Evolutionary conservation across 331 rosid species (phyloP), one percentile per base, ranked within the genome.

Genomic region (Rhamnella rubrinervis): DNA sequence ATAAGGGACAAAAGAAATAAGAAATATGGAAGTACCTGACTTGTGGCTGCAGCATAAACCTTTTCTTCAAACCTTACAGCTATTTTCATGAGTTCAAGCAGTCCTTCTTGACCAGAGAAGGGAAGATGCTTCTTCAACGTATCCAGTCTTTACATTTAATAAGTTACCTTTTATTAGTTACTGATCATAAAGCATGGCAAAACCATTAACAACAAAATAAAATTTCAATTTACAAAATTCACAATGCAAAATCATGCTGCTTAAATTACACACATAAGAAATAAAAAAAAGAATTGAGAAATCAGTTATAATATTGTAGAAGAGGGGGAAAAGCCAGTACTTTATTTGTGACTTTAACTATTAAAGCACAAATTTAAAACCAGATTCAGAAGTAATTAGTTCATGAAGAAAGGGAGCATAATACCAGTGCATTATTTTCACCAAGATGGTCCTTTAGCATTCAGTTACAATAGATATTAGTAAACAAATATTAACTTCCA

Each of bases 61-160:
- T 89, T 87, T 51, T 89, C 92, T 78, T 87, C 97, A 75, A 89
- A 89, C 81, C 87, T 89, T 75, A 78, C 82, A 62, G 92, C 92
- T 57, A 89, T 77, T 77, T 81, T 81, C 65, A 15, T 70, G 49
- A 92, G 90, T 72, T 81, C 86, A 59, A 2, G 72, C 62, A 87
- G 59, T 64, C 92, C 92, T 14, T 82, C 95, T 21, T 73, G 74
- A 55, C 89, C 90, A 51, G 85, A 68, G 78, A 80, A 68, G 6
- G 89, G 90, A 63, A 89, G 70, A 70, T 87, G 89, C 81, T 75
- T 85, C 82, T 79, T 81, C 72, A 89, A 70, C 0, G 85, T 87
- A 11, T 92, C 96, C 90, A 81, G 82, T 85, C 97, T 92, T 49
- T 7, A 39, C 74, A 61, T 10, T 18, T 2, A 18, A 40, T 13